These are phyloP conservation scores for Trichopus zeylanicus DNA, from an alignment of 116 monocot species.

Conservation along the genomic window DNA sequence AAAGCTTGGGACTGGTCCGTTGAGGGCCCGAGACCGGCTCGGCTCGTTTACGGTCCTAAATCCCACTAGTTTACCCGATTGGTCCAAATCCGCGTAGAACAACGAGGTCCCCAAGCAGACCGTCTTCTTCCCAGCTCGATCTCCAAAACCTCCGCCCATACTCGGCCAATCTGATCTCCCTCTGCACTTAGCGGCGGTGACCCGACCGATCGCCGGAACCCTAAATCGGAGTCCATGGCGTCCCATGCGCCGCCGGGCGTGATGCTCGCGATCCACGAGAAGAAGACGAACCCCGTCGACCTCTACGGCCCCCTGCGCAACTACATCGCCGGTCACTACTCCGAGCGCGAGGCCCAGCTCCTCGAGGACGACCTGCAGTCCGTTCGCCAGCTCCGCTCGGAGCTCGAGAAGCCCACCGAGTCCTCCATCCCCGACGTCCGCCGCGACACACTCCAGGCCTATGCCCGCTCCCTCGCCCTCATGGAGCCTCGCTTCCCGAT, in stretches of 20 bases:
- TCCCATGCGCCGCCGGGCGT: conserved; percentile 9
- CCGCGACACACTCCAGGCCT: conserved; percentile 60
- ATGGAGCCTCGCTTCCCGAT: conserved; percentile 70
- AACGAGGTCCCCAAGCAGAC: background rate
- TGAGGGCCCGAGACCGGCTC: no score
- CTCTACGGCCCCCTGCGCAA: conserved; percentile 71
- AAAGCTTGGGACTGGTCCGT: no score
- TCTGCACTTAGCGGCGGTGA: no score
- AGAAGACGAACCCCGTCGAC: conserved; percentile 69
- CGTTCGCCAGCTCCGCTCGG: conserved; percentile 47
- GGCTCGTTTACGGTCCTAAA: no score
- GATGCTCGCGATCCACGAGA: conserved; percentile 80
- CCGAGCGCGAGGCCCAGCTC: conserved; percentile 84
- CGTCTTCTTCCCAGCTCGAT: background rate
- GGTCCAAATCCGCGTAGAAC: background rate
- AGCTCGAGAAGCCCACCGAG: conserved; percentile 37
- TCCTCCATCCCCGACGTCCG: conserved; percentile 38
- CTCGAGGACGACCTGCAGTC: conserved; percentile 67
- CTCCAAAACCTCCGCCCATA: background rate
- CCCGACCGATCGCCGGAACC: no score
- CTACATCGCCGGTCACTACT: conserved; percentile 70
- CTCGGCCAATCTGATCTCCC: no score
- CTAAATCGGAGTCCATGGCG: conserved; percentile 2
- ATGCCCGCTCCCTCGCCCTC: conserved; percentile 51
- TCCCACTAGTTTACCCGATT: background rate